Conservation (phyloP, 2,329 filamentous ascomycete genomes). For the Cercospora sp. region DNA sequence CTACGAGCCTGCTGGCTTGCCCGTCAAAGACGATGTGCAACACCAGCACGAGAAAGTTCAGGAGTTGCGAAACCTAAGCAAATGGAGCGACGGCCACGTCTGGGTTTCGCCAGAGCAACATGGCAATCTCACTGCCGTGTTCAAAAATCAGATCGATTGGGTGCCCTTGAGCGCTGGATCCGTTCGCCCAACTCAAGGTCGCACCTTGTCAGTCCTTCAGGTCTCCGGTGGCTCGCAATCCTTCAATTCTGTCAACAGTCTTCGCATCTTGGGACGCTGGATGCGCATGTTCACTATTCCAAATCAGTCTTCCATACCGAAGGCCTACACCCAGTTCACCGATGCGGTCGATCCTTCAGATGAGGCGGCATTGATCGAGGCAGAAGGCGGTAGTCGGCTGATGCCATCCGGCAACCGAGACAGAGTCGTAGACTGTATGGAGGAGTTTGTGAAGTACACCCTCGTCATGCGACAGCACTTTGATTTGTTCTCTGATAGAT, state of each 20-base stretch:
- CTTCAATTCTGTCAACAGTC: slow-evolving; percentile 66
- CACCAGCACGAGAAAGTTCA: slow-evolving; percentile 61
- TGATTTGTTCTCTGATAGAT: slow-evolving; percentile 62
- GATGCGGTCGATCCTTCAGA: slow-evolving; percentile 41
- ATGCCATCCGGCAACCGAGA: slow-evolving; percentile 32
- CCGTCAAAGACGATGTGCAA: slow-evolving; percentile 64
- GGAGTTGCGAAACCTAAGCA: slow-evolving; percentile 61
- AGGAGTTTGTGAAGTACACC: slow-evolving; percentile 70
- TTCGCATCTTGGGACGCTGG: slow-evolving; percentile 67
- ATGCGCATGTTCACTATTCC: slow-evolving; percentile 52
- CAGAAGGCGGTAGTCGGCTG: slow-evolving; percentile 33
- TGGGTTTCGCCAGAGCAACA: slow-evolving; percentile 69
- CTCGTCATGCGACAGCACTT: slow-evolving; percentile 64
- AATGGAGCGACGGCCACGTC: slow-evolving; percentile 66
- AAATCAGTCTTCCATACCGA: slow-evolving; percentile 65
- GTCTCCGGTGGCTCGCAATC: slow-evolving; percentile 65
- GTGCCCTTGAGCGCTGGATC: slow-evolving; percentile 63
- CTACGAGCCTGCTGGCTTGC: slow-evolving; percentile 59
- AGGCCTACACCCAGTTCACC: slow-evolving; percentile 64
- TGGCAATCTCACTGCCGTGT: slow-evolving; percentile 64
- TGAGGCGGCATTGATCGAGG: slow-evolving; percentile 22
- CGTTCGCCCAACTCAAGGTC: slow-evolving; percentile 65
- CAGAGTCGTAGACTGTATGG: slow-evolving; percentile 51
- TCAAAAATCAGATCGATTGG: slow-evolving; percentile 73
- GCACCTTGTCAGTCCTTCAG: slow-evolving; percentile 62